phyloP scores from a whole-genome alignment of 2,329 filamentous ascomycete species.

The Aspergillus melleus region DNA sequence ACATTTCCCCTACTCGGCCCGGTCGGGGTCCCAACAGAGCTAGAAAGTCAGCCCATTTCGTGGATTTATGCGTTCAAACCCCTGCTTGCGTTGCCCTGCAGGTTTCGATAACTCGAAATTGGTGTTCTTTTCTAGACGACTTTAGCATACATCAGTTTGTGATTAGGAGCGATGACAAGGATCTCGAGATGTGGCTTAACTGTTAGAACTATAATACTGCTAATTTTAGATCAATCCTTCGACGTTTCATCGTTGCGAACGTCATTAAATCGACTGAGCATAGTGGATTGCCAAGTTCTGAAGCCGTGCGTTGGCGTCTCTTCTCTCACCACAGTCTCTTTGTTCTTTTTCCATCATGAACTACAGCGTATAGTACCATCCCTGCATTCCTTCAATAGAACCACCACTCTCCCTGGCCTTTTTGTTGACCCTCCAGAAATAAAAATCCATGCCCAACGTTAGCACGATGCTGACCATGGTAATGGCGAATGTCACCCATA shows the following conservation, averaged over 20 bases:
- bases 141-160: too few relatives aligned
- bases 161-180: too few relatives aligned
- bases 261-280: not conserved
- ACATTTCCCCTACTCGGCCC: too few relatives aligned
- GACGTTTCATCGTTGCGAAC: not conserved
- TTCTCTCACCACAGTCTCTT: too few relatives aligned
- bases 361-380: slow-evolving; percentile 15
- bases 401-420: slow-evolving; percentile 8
- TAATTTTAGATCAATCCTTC: not conserved
- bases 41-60: too few relatives aligned
- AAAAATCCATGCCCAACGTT: slow-evolving; percentile 5
- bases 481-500: slow-evolving; percentile 15
- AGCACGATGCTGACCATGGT: slow-evolving; percentile 9
- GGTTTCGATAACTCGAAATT: too few relatives aligned
- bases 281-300: too few relatives aligned
- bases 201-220: not conserved
- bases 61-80: too few relatives aligned
- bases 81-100: too few relatives aligned
- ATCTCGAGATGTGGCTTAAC: not conserved
- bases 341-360: not conserved
- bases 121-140: too few relatives aligned
- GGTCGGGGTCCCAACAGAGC: too few relatives aligned
- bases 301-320: too few relatives aligned
- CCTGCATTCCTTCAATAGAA: slow-evolving; percentile 8
- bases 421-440: slow-evolving; percentile 12